Evolutionary conservation across 768 basidiomycete genomes (phyloP).

Genomic region (Boletus pseudopeckii): DNA sequence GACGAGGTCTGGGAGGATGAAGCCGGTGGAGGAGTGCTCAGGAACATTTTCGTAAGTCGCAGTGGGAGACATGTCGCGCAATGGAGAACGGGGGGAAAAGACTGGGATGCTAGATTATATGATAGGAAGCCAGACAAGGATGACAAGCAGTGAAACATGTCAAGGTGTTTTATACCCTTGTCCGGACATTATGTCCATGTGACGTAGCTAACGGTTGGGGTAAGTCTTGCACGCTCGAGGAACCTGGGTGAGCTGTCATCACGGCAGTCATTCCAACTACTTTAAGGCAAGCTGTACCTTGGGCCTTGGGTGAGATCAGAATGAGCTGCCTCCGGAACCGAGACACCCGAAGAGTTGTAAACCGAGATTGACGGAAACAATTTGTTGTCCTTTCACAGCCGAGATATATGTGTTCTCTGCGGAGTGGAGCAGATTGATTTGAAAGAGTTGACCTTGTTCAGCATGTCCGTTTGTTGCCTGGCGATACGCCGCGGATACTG

Average conservation of each 20-base stretch:
- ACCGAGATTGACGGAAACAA: neutral
- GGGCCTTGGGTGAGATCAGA: neutral
- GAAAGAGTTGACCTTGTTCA: neutral
- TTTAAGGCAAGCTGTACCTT: neutral
- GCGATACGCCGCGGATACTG: slow-evolving; percentile 2
- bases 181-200: slow-evolving; percentile 6
- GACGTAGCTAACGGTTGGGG: neutral
- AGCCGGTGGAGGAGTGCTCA: slow-evolving; percentile 15
- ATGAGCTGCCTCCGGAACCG: neutral
- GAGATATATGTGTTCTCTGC: neutral
- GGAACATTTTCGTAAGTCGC: slow-evolving; percentile 17
- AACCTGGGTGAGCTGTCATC: slow-evolving; percentile 4
- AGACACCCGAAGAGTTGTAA: neutral
- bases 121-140: slow-evolving; percentile 9
- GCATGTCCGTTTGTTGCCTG: neutral
- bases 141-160: slow-evolving; percentile 20
- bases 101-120: slow-evolving; percentile 11
- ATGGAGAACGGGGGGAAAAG: neutral
- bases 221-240: neutral
- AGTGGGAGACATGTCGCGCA: slow-evolving; percentile 23
- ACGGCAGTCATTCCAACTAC: slow-evolving; percentile 1
- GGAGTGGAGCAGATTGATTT: neutral
- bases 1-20: slow-evolving; percentile 42
- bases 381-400: neutral
- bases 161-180: slow-evolving; percentile 25